Evolutionary conservation across 768 basidiomycete species (phyloP).

Genomic region (Pleurotus sapidus): DNA sequence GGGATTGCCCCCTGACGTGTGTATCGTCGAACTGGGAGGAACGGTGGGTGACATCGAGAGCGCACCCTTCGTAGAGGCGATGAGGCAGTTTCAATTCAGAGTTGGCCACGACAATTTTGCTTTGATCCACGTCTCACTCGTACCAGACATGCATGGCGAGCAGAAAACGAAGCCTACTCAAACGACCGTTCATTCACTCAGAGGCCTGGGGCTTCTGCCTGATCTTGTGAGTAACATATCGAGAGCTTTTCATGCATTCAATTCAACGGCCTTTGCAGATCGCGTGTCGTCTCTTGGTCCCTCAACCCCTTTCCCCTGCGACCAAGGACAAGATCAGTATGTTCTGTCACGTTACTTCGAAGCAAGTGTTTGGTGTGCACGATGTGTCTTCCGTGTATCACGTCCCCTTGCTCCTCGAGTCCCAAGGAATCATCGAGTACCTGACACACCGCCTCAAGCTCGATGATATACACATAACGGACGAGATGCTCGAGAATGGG

Average conservation of each 20-base stretch:
- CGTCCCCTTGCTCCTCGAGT: conserved; percentile 87
- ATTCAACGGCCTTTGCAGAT: conserved; percentile 50
- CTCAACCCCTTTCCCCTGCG: conserved; percentile 74
- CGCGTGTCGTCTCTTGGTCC: conserved; percentile 84
- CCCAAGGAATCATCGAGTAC: conserved; percentile 89
- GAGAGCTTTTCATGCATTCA: not conserved
- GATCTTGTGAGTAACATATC: conserved; percentile 67
- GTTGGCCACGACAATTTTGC: conserved; percentile 97
- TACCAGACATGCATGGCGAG: conserved; percentile 98
- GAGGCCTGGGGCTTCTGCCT: conserved; percentile 89
- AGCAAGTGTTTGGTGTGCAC: conserved; percentile 93
- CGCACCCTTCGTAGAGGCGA: conserved; percentile 96
- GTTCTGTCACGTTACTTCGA: conserved; percentile 94
- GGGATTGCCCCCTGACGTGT: conserved; percentile 90
- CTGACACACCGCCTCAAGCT: conserved; percentile 83
- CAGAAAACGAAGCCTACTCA: conserved; percentile 99
- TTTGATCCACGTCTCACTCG: conserved; percentile 93
- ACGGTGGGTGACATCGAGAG: conserved; percentile 99
- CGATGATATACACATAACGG: conserved; percentile 47
- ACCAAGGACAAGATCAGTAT: conserved; percentile 97
- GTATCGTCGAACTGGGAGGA: conserved; percentile 98
- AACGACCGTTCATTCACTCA: conserved; percentile 90
- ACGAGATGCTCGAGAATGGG: conserved; percentile 61
- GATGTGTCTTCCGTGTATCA: conserved; percentile 97
- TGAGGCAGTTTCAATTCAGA: conserved; percentile 99